Evolutionary conservation across 73 alveolate genomes (phyloP), one percentile per base, ranked within the genome.

Genomic region (Strombidium stylifer): DNA sequence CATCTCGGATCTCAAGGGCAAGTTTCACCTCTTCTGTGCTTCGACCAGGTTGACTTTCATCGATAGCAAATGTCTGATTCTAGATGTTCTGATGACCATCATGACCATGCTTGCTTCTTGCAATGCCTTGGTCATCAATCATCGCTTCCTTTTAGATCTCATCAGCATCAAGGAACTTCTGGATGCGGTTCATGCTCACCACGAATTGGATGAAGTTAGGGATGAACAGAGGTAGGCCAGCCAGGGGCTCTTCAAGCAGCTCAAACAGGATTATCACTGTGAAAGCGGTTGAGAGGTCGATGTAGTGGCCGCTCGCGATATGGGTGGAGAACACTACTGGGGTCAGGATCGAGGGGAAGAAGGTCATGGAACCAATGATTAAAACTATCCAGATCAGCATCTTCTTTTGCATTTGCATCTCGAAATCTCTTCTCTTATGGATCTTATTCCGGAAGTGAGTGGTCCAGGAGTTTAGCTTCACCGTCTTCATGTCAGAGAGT

Each of bases 401-500:
- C 40, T 60, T 71, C 56, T 45, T 50, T 8, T 54, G 35, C 42
- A 40, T 57, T 26, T 32, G 32, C 64, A 79, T 20, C 56, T 92
- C 96, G 27, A 57, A 51, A 41, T 85, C 86, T 53, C 96, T 50
- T 47, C 61, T 53, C 66, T 58, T 42, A 27, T 58, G 51, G 24
- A 92, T 68, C 60, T 64, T 84, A 0, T 64, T 69, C 49, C 68
- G 60, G 68, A 94, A 87, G 25, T 53, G 27, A 20, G 75, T 77
- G 51, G 76, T 91, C 92, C 96, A 94, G 12, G 93, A 77, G 86
- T 94, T 73, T 32, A 85, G 69, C 80, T 94, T 94, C 32, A 94
- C 70, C 56, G 82, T 74, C 86, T 91, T 94, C 25, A 94, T 87
- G 76, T 89, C 78, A 47, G 73, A 80, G 40, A 94, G 82, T n/a